These are phyloP conservation scores for Piper longum DNA, from an alignment of 164 flowering plant genomes.

Conservation along the genomic window DNA sequence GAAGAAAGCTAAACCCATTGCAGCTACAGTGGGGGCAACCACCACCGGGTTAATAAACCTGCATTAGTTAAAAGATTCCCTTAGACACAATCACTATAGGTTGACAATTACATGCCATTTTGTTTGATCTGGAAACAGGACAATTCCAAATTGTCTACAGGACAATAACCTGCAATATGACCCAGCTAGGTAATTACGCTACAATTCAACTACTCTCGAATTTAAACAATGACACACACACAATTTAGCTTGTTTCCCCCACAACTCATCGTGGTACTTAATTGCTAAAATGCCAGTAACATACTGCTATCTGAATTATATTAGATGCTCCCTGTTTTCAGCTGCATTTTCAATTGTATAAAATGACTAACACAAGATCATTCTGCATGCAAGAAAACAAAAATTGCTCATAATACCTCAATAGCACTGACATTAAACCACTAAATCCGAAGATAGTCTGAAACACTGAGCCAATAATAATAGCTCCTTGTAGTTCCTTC, in stretches of 20 bases:
- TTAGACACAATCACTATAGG: no score
- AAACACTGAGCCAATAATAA: conserved; percentile 75
- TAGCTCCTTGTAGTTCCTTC: conserved; percentile 92
- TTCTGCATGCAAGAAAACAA: neutral
- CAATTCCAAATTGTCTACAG: no score
- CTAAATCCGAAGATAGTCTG: conserved; percentile 71
- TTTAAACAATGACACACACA: neutral
- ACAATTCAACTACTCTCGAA: no score
- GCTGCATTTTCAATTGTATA: no score
- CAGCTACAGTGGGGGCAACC: conserved; percentile 89
- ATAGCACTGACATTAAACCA: conserved; percentile 66
- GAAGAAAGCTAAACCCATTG: conserved; percentile 85
- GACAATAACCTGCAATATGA: no score
- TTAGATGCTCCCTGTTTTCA: no score
- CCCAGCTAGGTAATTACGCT: no score
- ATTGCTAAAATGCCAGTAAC: neutral
- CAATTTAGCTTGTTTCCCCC: neutral
- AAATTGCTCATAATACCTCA: conserved; percentile 33
- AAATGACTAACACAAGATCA: neutral
- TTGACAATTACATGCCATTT: no score
- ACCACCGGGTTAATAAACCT: conserved; percentile 87
- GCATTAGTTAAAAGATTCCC: conserved; percentile 7
- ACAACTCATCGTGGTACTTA: neutral
- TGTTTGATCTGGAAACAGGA: no score
- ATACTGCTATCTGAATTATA: neutral